Evolutionary conservation across 495 filamentous ascomycete species (phyloP), one percentile per base, ranked within the genome.

Genomic region (Filosporella fistucella): DNA sequence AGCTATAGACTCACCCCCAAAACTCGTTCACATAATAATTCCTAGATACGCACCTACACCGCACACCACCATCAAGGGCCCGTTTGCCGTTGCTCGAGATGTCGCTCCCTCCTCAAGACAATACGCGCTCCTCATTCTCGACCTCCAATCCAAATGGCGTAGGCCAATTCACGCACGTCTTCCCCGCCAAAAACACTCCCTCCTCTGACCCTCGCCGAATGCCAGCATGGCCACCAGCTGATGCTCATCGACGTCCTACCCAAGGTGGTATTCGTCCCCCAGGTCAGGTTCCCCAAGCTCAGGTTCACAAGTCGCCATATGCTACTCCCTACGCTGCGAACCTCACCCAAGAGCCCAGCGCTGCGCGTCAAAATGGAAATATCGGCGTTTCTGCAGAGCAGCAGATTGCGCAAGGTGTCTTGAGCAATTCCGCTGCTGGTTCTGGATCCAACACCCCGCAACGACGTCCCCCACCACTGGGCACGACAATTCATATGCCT

Each of bases 351-450:
- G 47, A 54, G 46, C 26, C 36, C 18, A 44, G 45, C 7, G 45
- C 50, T 4, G 34, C 55, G 28, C 33, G 56, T 25, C 48, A 49
- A 20, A 55, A 52, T 52, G 46, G 51, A 12, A 54, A 46, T 37
- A 30, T 10, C n/a, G 41, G 22, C 7, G 42, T 52, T 1, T 59
- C 56, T 22, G 56, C 56, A 16, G 56, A 59, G 33, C 56, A 59
- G 51, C 56, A 59, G 52, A 59, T 59, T 45, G 56, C 56, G 18
- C 56, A 59, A 34, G 56, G 56, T 21, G 46, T 59, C 45, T 47
- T 59, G 45, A 56, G 49, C 29, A 58, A 58, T 42, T 12, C 48
- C 0, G 38, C 52, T 17, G 36, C 33, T 25, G 56, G 52, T 8
- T 47, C 45, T 44, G 44, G 49, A 2, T 38, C 45, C 16, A 53